These are phyloP conservation scores for Fusarium dimerum DNA, from an alignment of 2,329 filamentous ascomycete species.

Conservation along the genomic window DNA sequence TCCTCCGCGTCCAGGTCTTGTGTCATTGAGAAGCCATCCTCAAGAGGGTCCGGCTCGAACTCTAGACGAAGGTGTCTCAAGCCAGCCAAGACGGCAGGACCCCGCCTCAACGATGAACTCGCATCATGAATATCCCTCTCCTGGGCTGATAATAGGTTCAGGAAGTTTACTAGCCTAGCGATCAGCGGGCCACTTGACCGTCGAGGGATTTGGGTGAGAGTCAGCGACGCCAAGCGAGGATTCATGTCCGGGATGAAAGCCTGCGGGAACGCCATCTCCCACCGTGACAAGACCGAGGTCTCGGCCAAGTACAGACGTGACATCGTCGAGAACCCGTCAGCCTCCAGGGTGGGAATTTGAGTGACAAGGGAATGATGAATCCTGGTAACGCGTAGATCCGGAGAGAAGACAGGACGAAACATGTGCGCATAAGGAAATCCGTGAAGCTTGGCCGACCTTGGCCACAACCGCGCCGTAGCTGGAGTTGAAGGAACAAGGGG, in stretches of 20 bases:
- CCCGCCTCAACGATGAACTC: conserved; percentile 34
- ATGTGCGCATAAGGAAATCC: conserved; percentile 49
- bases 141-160: conserved; percentile 49
- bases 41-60: conserved; percentile 47
- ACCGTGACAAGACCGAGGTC: conserved; percentile 42
- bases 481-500: conserved; percentile 27
- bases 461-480: conserved; percentile 23
- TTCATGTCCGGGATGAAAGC: conserved; percentile 57
- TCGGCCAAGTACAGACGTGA: conserved; percentile 46
- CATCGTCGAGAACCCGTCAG: conserved; percentile 38
- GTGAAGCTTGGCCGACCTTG: conserved; percentile 34
- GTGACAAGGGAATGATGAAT: conserved; percentile 64
- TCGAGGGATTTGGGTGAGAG: conserved; percentile 55
- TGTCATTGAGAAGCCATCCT: conserved; percentile 35
- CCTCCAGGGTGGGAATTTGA: conserved; percentile 47
- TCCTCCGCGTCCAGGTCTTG: conserved; percentile 43
- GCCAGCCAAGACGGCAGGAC: conserved; percentile 48
- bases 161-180: conserved; percentile 47
- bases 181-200: conserved; percentile 53
- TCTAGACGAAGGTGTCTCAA: conserved; percentile 57
- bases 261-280: conserved; percentile 48
- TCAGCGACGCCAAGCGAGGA: conserved; percentile 53
- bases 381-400: conserved; percentile 53
- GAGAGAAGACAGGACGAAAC: conserved; percentile 54
- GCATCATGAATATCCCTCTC: conserved; percentile 45